Evolutionary conservation across 139 green algal species (phyloP).

Genomic region (Eudorina sp.): DNA sequence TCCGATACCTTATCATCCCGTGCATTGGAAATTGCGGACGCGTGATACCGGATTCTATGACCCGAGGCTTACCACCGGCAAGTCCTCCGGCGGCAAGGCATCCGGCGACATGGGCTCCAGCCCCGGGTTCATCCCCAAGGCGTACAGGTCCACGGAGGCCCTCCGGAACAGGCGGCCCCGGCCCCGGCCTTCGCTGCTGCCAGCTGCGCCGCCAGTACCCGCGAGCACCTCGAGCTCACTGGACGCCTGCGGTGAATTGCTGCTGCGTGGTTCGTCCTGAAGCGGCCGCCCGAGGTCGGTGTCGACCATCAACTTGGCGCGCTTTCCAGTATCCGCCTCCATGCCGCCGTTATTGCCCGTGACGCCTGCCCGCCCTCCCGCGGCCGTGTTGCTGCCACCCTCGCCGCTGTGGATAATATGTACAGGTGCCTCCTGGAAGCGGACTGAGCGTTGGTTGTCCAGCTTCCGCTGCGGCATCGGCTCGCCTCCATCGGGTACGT

Average conservation of each 20-base stretch:
- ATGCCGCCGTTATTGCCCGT: not conserved
- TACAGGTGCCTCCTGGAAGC: conserved; percentile 43
- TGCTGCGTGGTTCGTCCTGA: not conserved
- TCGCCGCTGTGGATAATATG: conserved; percentile 14
- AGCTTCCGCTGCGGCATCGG: not conserved
- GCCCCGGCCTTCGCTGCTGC: no score
- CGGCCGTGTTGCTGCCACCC: not conserved
- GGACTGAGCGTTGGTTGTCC: conserved; percentile 34
- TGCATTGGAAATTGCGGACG: no score
- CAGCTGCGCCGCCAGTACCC: not conserved
- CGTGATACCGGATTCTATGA: no score
- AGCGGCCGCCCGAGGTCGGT: not conserved
- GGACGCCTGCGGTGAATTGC: conserved; percentile 20
- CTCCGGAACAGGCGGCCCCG: conserved; percentile 2
- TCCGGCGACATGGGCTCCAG: conserved; percentile 43
- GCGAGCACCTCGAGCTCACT: conserved; percentile 6
- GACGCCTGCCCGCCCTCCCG: not conserved
- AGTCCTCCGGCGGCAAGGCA: conserved; percentile 22
- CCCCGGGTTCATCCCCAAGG: not conserved
- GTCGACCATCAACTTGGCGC: conserved; percentile 36
- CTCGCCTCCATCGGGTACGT: not conserved
- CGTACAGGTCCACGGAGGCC: conserved; percentile 39
- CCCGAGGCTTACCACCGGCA: conserved; percentile 39
- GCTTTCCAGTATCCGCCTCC: conserved; percentile 20
- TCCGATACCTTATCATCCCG: no score